Evolutionary conservation across 257 asterid species (phyloP).

Genomic region (Petunia secreta): DNA sequence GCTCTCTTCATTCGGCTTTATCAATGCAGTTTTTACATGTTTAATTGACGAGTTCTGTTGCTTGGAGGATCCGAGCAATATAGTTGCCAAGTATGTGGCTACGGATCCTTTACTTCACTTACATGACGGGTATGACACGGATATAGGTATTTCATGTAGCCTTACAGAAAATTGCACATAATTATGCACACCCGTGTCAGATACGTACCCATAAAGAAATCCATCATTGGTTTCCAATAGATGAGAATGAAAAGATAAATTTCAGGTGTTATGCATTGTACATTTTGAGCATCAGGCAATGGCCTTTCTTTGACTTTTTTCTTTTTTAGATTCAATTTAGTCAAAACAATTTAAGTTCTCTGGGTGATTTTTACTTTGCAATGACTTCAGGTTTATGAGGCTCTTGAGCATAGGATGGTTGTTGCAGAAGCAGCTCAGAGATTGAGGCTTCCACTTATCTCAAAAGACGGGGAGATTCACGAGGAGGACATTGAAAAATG

Average conservation of each 20-base stretch:
- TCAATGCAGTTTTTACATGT: conserved; percentile 1
- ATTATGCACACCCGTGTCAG: background rate
- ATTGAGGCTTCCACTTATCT: conserved; percentile 92
- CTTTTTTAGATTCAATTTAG: background rate
- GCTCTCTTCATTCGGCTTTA: background rate
- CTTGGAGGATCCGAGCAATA: too few relatives aligned
- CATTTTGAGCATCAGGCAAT: background rate
- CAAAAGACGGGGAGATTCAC: conserved; percentile 89
- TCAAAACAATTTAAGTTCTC: background rate
- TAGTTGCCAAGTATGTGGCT: background rate
- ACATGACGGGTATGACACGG: background rate
- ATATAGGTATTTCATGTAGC: background rate
- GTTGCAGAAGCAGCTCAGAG: conserved; percentile 96
- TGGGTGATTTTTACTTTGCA: background rate
- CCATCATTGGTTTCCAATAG: background rate
- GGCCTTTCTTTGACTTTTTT: background rate
- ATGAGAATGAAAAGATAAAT: conserved; percentile 14
- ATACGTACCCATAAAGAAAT: background rate
- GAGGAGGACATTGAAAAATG: conserved; percentile 93
- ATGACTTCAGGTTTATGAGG: conserved; percentile 66
- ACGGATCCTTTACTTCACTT: background rate
- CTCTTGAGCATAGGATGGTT: conserved; percentile 73
- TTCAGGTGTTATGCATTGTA: conserved; percentile 19
- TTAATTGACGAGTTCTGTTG: background rate
- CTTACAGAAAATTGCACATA: background rate